phyloP scores from a whole-genome alignment of 1,284 basidiomycete species.

The Pseudozyma sp. region DNA sequence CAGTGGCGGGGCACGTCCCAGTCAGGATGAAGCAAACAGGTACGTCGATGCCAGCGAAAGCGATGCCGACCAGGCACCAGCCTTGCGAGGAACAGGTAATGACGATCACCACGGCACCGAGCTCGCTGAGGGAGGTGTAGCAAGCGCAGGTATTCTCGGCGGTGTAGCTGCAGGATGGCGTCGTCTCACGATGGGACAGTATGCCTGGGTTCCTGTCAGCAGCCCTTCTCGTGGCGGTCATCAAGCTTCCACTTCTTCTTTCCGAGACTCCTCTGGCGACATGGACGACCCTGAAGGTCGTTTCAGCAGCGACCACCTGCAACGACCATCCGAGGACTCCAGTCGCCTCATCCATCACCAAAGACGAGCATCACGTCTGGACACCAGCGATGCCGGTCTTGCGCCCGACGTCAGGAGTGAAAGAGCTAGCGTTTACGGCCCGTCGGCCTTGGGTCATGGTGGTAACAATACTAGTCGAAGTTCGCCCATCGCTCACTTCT shows the following conservation, averaged over 20 bases:
- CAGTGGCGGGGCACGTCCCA: constrained; percentile 7
- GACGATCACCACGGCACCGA: constrained; percentile 2
- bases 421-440: constrained; percentile 44
- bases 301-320: constrained; percentile 18
- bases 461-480: constrained; percentile 24
- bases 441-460: constrained; percentile 27
- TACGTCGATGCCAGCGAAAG: constrained; percentile 10
- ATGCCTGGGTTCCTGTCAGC: constrained; percentile 39
- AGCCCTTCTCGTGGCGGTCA: constrained; percentile 10
- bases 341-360: constrained; percentile 23
- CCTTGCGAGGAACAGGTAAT: neutral
- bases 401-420: constrained; percentile 47
- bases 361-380: constrained; percentile 17
- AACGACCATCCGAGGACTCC: constrained; percentile 29
- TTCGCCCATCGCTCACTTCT: constrained; percentile 17
- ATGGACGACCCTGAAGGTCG: constrained; percentile 26
- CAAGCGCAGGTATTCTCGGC: constrained; percentile 45
- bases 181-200: constrained; percentile 52
- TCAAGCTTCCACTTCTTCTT: constrained; percentile 3
- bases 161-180: constrained; percentile 53
- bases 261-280: constrained; percentile 27
- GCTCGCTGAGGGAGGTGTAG: constrained; percentile 21
- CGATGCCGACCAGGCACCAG: constrained; percentile 1
- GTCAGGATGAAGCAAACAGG: constrained; percentile 5
- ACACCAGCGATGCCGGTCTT: constrained; percentile 31